A percentile compares a stretch with the other conserved stretches of the same genome.
phyloP scores from a whole-genome alignment of 1,139 yeast genomes.

The Zygotorulaspora mrakii region DNA sequence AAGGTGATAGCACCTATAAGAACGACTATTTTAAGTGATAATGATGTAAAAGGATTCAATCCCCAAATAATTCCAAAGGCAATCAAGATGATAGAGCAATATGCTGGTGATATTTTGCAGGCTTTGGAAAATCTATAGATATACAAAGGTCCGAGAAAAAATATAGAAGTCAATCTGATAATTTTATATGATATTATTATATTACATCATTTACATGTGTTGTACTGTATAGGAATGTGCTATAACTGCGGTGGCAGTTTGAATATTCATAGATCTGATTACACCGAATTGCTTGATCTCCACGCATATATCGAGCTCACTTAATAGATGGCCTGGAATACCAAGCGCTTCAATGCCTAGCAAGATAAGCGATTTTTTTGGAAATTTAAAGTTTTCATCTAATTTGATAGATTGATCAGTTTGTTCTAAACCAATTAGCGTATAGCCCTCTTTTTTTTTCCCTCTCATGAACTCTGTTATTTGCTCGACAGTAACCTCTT shows the following conservation, averaged over 20 bases:
- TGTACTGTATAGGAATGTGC: conserved; percentile 88
- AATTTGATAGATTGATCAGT: conserved; percentile 80
- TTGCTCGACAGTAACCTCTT: conserved; percentile 60
- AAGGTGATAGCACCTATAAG: conserved; percentile 62
- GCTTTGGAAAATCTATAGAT: conserved; percentile 22
- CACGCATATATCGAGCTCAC: conserved; percentile 80
- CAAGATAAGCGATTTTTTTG: conserved; percentile 69
- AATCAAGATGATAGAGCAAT: conserved; percentile 26
- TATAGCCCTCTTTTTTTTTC: conserved; percentile 76
- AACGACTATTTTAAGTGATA: conserved; percentile 47
- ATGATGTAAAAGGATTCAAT: conserved; percentile 30
- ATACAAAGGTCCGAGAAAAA: no score
- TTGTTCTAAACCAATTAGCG: conserved; percentile 85
- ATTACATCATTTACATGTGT: conserved; percentile 42
- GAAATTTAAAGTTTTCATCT: conserved; percentile 62
- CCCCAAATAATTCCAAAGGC: conserved; percentile 26
- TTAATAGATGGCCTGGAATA: conserved; percentile 78
- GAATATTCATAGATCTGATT: conserved; percentile 91
- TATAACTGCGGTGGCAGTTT: conserved; percentile 91
- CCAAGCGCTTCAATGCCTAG: conserved; percentile 90
- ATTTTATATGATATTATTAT: background rate
- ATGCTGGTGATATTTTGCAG: conserved; percentile 30
- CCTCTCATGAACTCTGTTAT: conserved; percentile 54
- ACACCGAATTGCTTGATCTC: conserved; percentile 93
- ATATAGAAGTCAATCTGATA: background rate